These are phyloP conservation scores for Eucalyptus melliodora DNA, from an alignment of 345 rosid genomes.

Conservation along the genomic window DNA sequence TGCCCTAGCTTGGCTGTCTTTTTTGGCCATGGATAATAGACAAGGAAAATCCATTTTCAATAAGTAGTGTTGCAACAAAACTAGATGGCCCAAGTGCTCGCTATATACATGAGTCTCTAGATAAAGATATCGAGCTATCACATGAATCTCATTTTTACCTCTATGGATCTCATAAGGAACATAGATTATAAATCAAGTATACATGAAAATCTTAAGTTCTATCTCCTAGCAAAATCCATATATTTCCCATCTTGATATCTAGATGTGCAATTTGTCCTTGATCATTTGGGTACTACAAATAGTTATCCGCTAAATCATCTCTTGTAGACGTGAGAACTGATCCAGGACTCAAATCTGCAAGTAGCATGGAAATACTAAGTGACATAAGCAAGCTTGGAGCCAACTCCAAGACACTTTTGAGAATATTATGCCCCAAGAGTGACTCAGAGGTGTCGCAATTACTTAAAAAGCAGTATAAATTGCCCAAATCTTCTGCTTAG, in stretches of 20 bases:
- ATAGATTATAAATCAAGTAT: background rate
- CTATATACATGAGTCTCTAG: background rate
- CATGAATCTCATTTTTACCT: background rate
- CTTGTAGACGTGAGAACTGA: slow-evolving; percentile 71
- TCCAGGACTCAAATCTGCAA: slow-evolving; percentile 58
- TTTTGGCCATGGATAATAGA: background rate
- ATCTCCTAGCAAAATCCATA: background rate
- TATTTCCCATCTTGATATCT: background rate
- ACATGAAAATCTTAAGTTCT: background rate
- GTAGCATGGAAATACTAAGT: slow-evolving; percentile 43
- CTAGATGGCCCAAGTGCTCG: background rate
- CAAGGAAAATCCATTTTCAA: background rate
- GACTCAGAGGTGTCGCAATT: slow-evolving; percentile 83
- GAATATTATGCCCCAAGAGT: slow-evolving; percentile 72
- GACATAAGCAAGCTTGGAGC: slow-evolving; percentile 63
- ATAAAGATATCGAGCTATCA: background rate
- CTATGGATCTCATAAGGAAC: background rate
- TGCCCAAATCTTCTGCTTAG: slow-evolving; percentile 61
- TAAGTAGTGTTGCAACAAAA: background rate
- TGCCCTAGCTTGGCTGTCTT: background rate
- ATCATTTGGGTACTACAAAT: background rate
- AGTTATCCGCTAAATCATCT: background rate
- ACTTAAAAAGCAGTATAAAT: slow-evolving; percentile 85
- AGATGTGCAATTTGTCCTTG: background rate
- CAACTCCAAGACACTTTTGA: slow-evolving; percentile 63